Evolutionary conservation across 257 asterid genomes (phyloP).

Genomic region (Anisodus tanguticus): DNA sequence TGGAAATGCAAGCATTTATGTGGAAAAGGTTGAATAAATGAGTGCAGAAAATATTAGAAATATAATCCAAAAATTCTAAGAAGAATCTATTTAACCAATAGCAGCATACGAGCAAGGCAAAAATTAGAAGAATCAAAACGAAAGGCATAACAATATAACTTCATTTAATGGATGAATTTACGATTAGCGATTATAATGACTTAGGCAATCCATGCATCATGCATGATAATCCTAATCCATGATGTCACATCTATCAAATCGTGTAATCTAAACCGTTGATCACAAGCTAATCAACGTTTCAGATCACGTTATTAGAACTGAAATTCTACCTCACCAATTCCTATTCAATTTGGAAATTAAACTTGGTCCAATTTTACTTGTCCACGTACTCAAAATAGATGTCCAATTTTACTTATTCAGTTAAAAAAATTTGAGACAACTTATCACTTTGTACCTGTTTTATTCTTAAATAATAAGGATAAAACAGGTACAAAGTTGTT

Average conservation of each 20-base stretch:
- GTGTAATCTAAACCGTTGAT: neutral
- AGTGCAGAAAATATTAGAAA: neutral
- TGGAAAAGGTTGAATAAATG: too few species aligned
- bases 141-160: neutral
- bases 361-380: neutral
- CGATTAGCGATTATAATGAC: neutral
- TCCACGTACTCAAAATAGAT: too few species aligned
- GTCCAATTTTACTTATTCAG: too few species aligned
- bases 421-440: too few species aligned
- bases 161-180: neutral
- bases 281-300: neutral
- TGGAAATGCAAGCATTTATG: neutral
- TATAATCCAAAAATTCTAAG: neutral
- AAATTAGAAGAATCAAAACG: neutral
- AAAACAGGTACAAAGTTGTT: too few species aligned
- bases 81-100: neutral
- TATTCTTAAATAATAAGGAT: too few species aligned
- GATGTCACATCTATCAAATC: conserved; percentile 11
- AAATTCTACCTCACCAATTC: neutral
- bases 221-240: conserved; percentile 11
- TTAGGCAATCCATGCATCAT: neutral
- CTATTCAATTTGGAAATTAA: neutral
- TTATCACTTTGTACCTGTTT: too few species aligned
- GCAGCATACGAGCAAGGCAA: neutral
- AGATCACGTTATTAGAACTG: neutral